phyloP scores from a whole-genome alignment of 164 flowering plant genomes.

The Saururus chinensis region DNA sequence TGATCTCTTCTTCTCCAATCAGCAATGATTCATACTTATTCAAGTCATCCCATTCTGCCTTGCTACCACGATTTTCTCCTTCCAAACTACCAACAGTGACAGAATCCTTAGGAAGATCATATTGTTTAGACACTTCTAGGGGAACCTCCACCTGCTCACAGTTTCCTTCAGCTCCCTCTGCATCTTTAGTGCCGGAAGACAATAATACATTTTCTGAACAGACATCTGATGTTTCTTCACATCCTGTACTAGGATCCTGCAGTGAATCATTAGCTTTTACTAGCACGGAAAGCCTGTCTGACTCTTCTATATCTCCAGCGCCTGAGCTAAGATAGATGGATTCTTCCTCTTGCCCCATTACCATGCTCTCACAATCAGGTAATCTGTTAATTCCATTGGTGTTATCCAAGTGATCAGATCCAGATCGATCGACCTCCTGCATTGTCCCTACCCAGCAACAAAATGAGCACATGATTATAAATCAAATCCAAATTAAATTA shows the following conservation, averaged over 20 bases:
- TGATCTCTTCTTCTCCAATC: constrained; percentile 39
- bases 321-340: not conserved
- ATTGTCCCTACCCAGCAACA: constrained; percentile 95
- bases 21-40: not conserved
- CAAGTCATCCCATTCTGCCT: not conserved
- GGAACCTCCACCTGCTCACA: constrained; percentile 3
- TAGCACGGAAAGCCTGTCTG: not conserved
- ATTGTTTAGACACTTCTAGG: constrained; percentile 11
- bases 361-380: not conserved
- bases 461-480: constrained; percentile 62
- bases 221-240: constrained; percentile 8
- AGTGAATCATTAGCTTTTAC: not conserved
- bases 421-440: constrained; percentile 70
- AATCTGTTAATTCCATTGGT: not conserved
- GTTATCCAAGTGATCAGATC: constrained; percentile 23
- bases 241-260: not conserved
- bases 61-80: constrained; percentile 8
- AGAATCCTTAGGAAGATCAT: constrained; percentile 5
- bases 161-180: constrained; percentile 5
- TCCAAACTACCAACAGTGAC: constrained; percentile 3
- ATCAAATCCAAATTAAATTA: constrained; percentile 24
- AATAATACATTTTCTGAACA: constrained; percentile 7
- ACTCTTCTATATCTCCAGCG: not conserved
- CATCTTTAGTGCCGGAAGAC: constrained; percentile 1
- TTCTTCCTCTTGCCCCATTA: not conserved